These are phyloP conservation scores for Aspergillus alliaceus DNA, from an alignment of 2,329 filamentous ascomycete species.

Conservation along the genomic window DNA sequence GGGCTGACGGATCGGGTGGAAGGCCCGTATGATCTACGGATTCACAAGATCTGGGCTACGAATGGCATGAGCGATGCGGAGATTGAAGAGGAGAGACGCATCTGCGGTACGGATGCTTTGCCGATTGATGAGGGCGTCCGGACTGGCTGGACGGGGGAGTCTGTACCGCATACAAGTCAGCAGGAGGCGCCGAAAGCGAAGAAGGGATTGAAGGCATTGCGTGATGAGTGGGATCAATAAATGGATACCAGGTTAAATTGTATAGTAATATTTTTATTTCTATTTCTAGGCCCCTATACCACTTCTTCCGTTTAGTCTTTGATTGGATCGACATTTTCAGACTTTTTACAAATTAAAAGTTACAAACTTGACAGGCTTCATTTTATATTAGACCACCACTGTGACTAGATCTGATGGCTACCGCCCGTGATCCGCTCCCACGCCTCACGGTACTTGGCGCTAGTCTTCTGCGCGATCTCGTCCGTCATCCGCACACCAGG, in stretches of 20 bases:
- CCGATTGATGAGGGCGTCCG: conserved; percentile 36
- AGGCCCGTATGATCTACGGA: conserved; percentile 82
- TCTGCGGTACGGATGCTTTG: conserved; percentile 41
- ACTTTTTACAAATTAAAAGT: no score
- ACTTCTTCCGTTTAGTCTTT: not conserved
- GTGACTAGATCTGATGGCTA: no score
- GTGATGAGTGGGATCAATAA: conserved; percentile 34
- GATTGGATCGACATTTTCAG: not conserved
- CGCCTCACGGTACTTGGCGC: conserved; percentile 72
- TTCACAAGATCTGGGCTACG: conserved; percentile 88
- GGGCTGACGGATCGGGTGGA: conserved; percentile 86
- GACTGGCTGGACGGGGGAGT: conserved; percentile 25
- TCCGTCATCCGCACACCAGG: conserved; percentile 70
- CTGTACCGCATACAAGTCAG: conserved; percentile 10
- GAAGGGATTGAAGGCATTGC: conserved; percentile 35
- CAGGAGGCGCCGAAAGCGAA: conserved; percentile 24
- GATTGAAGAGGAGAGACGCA: conserved; percentile 40
- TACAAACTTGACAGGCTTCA: no score
- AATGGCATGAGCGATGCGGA: conserved; percentile 58
- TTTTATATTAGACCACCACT: no score
- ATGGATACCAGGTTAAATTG: conserved; percentile 10
- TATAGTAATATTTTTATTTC: conserved; percentile 11
- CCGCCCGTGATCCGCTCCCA: conserved; percentile 70
- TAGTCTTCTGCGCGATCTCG: conserved; percentile 68
- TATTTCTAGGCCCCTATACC: not conserved